A percentile compares a stretch with the other conserved stretches of the same genome.
Conservation (phyloP, 805 yeast genomes). For the Saturnispora halmiae region DNA sequence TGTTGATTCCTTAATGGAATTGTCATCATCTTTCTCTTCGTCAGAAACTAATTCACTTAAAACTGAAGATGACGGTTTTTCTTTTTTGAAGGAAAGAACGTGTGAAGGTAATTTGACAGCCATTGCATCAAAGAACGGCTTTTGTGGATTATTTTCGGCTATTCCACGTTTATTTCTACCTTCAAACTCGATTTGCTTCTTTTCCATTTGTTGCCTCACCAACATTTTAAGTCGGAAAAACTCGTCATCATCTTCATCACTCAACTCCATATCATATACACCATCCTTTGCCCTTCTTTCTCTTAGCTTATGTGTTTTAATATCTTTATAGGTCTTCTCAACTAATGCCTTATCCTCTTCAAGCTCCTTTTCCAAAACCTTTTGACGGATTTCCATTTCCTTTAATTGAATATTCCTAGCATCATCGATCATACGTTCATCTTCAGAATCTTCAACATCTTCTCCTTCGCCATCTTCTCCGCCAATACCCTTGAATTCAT, state of each 20-base stretch:
- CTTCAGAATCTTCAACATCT: conserved; percentile 61
- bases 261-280: conserved; percentile 52
- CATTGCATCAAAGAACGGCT: conserved; percentile 16
- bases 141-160: conserved; percentile 12
- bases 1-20: conserved; percentile 18
- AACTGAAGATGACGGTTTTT: conserved; percentile 6
- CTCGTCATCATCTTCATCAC: conserved; percentile 64
- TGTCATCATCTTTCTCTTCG: conserved; percentile 22
- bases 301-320: conserved; percentile 62
- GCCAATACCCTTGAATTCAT: conserved; percentile 78
- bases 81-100: conserved; percentile 9
- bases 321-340: conserved; percentile 58
- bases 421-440: conserved; percentile 73
- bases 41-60: conserved; percentile 18
- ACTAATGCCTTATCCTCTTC: conserved; percentile 55
- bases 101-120: conserved; percentile 12
- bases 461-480: conserved; percentile 57
- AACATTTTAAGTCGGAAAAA: conserved; percentile 5
- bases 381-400: conserved; percentile 48
- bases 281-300: conserved; percentile 45
- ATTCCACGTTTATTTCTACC: conserved; percentile 21
- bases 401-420: conserved; percentile 46
- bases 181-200: conserved; percentile 35
- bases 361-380: conserved; percentile 50
- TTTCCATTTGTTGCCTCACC: conserved; percentile 11